Base-by-base conservation (phyloP, 2,329 filamentous ascomycete species). In the Colletotrichum chlorophyti region DNA sequence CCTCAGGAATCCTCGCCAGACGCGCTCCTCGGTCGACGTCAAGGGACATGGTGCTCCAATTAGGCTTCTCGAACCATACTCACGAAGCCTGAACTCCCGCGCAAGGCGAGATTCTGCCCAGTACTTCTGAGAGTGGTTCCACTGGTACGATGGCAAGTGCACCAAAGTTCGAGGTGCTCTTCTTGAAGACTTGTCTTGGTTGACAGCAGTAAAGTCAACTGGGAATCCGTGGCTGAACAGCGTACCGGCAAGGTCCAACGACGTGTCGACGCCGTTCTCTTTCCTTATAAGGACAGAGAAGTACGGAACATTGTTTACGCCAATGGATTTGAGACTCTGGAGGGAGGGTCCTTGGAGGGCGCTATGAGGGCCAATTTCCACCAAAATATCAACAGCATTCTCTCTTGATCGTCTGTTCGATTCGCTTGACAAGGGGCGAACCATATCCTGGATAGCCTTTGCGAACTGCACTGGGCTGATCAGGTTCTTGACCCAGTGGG, bases 21-120 rank as follows among this genome's bases (percentile, higher is more conserved):
- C 35, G 4, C 43, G 34, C 15, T 46, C 23, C 5, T 35, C 5
- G 5, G 54, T 35, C 27, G 45, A 62, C 12, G 50, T 71, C 64
- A 65, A 57, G 15, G 27, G 26, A 12, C 26, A 38, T 32, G 21
- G 26, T 10, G 41, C 24, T 5, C 61, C 61, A 6, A 63, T 29
- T 3, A 63, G 43, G 40, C 60, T 52, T 12, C 55, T 51, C 1
- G 52, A 21, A 9, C 37, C 51, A n/a, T 41, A 17, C 14, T 43
- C 26, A 9, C 46, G 58, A 23, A 49, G 48, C 2, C 61, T 24
- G 21, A 45, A 34, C 32, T 60, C 52, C 26, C 45, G 53, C 47
- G 37, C 55, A 10, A 24, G 6, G 7, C 41, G 27, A 6, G 50
- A 31, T 29, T 53, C 50, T 11, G 38, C 41, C 50, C 50, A 53